Evolutionary conservation across 2,329 filamentous ascomycete genomes (phyloP), one percentile per base, ranked within the genome.

Genomic region (Madurella fahalii): DNA sequence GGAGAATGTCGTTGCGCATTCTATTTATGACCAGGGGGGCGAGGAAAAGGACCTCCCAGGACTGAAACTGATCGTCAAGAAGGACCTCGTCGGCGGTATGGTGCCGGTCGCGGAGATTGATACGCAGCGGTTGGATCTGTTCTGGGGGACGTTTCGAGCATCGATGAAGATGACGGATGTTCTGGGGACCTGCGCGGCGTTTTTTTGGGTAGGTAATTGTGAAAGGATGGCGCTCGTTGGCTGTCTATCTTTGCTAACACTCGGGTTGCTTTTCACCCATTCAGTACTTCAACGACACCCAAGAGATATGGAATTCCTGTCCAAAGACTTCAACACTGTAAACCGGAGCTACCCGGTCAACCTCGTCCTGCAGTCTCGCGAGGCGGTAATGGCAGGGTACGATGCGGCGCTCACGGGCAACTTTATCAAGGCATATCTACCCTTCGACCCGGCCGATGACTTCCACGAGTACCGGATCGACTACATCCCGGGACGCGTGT

Each of bases 401-500:
- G 79, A 89, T 62, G 85, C 86, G 1, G 74, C 75, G 41, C 71
- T 72, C 48, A 87, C 85, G 2, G 73, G 75, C 2, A 81, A 77
- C 50, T 89, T 83, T 68, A 67, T 77, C 52, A 72, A 79, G 40
- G 72, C 81, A 31, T 72, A 80, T 47, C 75, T 92, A 1, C 76
- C 80, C 0, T 92, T 91, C 69, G 74, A 86, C 58, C 86, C 88
- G 0, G 82, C 83, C 0, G 66, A 69, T 0, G 79, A 67, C 40
- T 89, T 87, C 64, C 87, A 92, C 69, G 88, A 92, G 70, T 91
- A 91, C 65, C 85, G 89, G 39, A 86, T 92, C 68, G 89, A 93
- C 69, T 91, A 87, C 72, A 68, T 84, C 15, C 77, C 81, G 0
- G 76, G 74, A 0, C 73, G 73, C 1, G 85, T 92, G 9, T 67